phyloP scores from a whole-genome alignment of 2,329 filamentous ascomycete species.

The Ceratocystis huliohia region DNA sequence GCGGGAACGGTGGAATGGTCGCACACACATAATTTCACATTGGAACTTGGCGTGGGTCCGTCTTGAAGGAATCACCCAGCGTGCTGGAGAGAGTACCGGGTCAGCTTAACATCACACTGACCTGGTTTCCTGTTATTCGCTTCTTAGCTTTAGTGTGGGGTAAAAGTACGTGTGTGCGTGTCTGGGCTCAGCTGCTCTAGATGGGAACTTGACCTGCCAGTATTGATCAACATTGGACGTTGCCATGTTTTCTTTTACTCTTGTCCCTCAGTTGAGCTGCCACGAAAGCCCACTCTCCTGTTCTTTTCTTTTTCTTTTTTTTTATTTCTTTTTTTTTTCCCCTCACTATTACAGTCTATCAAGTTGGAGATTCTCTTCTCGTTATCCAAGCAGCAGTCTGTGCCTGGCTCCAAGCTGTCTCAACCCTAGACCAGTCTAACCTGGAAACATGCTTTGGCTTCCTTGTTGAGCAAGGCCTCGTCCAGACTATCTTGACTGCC shows the following conservation, averaged over 20 bases:
- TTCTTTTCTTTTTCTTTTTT: neutral
- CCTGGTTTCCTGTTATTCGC: neutral
- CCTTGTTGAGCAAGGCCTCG: neutral
- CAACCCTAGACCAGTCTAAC: neutral
- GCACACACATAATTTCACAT: neutral
- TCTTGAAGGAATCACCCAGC: neutral
- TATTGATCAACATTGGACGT: no score
- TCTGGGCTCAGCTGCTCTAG: neutral
- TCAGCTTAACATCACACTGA: neutral
- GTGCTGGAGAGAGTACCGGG: neutral
- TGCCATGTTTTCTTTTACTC: no score
- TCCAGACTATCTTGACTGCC: neutral
- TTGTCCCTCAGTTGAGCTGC: neutral
- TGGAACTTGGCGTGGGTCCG: neutral
- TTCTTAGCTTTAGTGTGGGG: neutral
- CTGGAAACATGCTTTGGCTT: neutral
- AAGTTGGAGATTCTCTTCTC: neutral
- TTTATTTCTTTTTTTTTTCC: no score
- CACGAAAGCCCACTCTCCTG: neutral
- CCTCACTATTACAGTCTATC: neutral
- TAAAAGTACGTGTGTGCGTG: neutral
- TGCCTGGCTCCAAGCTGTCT: neutral
- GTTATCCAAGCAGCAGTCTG: neutral
- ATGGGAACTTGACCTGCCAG: no score
- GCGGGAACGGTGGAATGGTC: neutral